Evolutionary conservation across 2,329 filamentous ascomycete species (phyloP), one percentile per base, ranked within the genome.

Genomic region (Pleurostoma richardsiae): DNA sequence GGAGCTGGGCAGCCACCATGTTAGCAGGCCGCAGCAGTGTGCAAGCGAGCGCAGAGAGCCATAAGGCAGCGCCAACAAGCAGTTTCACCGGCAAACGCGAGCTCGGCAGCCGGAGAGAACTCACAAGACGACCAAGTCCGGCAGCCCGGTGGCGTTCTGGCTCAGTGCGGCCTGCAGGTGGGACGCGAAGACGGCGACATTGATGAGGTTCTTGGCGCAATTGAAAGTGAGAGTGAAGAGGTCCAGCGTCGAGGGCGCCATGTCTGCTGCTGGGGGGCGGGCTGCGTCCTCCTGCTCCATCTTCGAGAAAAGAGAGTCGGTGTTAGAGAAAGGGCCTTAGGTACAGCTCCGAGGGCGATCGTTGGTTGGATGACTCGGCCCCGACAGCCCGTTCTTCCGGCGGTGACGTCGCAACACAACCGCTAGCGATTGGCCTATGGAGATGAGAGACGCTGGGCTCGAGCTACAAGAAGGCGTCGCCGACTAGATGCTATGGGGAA

Each of bases 171-270:
- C 63, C 60, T 86, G 81, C 54, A 96, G 71, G 59, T 90, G 83
- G 8, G 78, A 69, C 10, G 87, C 83, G 58, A 96, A 90, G 44
- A 81, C 73, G 36, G 82, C 72, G 27, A 83, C 73, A 55, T 91
- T 76, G 58, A 96, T 81, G 6, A 82, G 68, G 45, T 76, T 76
- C 55, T 88, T 87, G 30, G 79, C 92, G 59, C 89, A 95, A 63
- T 97, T 97, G 73, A 94, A 96, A 8, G 91, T 95, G 45, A 96
- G 67, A 52, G 95, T 77, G 58, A 95, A 85, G 47, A 90, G 68
- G 57, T 85, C 82, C 46, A 95, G 73, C 50, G 74, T 69, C 39
- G 75, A 73, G 43, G 45, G 64, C 33, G 33, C 33, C 33, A 36
- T 36, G 33, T 36, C n/a, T 36, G 33, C 33, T 36, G 33, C 33